A percentile compares a stretch with the other conserved stretches of the same genome.
These are phyloP conservation scores for Epichloe festucae DNA, from an alignment of 2,329 filamentous ascomycete species.

Conservation along the genomic window DNA sequence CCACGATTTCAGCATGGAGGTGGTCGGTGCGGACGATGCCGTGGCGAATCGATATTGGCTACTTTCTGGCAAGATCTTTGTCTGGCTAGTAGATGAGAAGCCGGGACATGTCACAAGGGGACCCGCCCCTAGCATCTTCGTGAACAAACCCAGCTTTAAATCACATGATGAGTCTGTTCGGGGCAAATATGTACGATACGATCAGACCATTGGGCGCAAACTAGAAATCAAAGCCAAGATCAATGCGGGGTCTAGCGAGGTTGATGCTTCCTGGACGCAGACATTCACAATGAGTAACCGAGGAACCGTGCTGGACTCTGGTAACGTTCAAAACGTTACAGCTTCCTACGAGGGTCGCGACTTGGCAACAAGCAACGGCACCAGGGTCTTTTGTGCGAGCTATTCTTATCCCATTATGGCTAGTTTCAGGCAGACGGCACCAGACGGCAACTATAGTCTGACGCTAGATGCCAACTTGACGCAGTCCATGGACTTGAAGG, in stretches of 20 bases:
- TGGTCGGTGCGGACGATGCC: conserved; percentile 52
- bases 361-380: neutral
- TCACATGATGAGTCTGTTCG: neutral
- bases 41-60: conserved; percentile 44
- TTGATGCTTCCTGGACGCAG: conserved; percentile 39
- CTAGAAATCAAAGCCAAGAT: conserved; percentile 47
- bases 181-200: conserved; percentile 17
- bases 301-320: conserved; percentile 30
- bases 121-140: neutral
- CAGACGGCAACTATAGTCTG: conserved; percentile 6
- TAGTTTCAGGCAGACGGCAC: neutral
- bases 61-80: conserved; percentile 65
- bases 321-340: conserved; percentile 26
- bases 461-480: conserved; percentile 20
- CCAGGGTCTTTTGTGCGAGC: neutral
- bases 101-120: conserved; percentile 31
- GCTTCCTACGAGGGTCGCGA: conserved; percentile 9
- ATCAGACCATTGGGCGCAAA: conserved; percentile 39
- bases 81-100: conserved; percentile 54
- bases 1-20: conserved; percentile 55
- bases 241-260: conserved; percentile 16
- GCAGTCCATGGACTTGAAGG: conserved; percentile 27
- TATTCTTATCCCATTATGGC: conserved; percentile 9
- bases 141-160: neutral
- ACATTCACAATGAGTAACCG: conserved; percentile 37